These are phyloP conservation scores for Quillaja saponaria DNA, from an alignment of 306 rosid species.

Conservation along the genomic window DNA sequence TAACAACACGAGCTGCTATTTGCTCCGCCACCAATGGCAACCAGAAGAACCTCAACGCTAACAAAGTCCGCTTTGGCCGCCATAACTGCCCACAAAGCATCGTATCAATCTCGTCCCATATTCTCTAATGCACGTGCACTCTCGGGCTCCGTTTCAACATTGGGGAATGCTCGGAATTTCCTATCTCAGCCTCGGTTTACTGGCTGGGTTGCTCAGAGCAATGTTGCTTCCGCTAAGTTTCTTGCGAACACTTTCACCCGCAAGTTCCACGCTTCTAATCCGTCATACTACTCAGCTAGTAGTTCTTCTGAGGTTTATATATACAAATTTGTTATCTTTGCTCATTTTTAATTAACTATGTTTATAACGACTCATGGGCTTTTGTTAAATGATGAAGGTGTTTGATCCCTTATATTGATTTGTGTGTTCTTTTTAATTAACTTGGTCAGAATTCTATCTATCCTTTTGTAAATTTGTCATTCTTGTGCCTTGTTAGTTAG, in stretches of 20 bases:
- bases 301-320: conserved; percentile 57
- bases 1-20: background rate
- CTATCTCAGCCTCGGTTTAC: conserved; percentile 29
- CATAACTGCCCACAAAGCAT: conserved; percentile 35
- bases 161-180: conserved; percentile 14
- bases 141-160: conserved; percentile 19
- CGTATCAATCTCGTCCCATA: conserved; percentile 28
- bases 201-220: conserved; percentile 18
- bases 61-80: conserved; percentile 48
- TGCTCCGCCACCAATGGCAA: conserved; percentile 47
- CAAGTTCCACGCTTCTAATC: conserved; percentile 58
- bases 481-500: background rate
- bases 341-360: background rate
- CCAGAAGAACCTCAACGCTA: conserved; percentile 59
- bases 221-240: conserved; percentile 55
- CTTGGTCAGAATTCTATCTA: background rate
- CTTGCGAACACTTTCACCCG: conserved; percentile 54
- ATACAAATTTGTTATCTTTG: background rate
- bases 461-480: background rate
- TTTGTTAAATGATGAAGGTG: background rate
- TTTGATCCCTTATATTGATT: background rate
- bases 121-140: conserved; percentile 13
- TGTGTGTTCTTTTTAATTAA: too few relatives aligned
- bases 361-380: background rate
- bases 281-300: conserved; percentile 46